Percentiles rank a stretch among this genome's conserved stretches.
Conservation (phyloP, 2,329 filamentous ascomycete genomes). For the Hymenoscyphus albidus region DNA sequence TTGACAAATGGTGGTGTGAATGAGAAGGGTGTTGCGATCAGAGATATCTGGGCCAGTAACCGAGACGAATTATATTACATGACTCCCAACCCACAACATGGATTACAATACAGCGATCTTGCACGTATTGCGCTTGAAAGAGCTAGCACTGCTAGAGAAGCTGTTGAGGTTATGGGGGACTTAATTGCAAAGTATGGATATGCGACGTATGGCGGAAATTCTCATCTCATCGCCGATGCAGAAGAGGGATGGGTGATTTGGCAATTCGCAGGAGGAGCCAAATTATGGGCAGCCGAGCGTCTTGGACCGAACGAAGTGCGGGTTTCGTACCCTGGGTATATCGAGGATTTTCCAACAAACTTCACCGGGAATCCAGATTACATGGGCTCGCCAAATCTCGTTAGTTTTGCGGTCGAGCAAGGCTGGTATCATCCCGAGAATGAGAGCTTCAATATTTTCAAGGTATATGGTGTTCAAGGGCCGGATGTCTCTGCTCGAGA, state of each 20-base stretch:
- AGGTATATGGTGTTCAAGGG: conserved; percentile 2
- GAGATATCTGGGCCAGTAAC: conserved; percentile 1
- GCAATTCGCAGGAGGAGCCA: conserved; percentile 3
- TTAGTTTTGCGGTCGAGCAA: conserved; percentile 1
- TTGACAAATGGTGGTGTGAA: conserved; percentile 5
- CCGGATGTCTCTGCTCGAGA: not conserved
- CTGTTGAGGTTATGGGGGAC: conserved; percentile 2
- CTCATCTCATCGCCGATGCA: conserved; percentile 1
- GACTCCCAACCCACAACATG: conserved; percentile 2
- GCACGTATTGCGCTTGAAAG: conserved; percentile 1
- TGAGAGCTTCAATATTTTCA: conserved; percentile 2
- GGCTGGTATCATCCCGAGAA: conserved; percentile 5
- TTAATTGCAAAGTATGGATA: conserved; percentile 4
- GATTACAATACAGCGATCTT: conserved; percentile 4
- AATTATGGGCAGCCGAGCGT: conserved; percentile 3
- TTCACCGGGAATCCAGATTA: conserved; percentile 4
- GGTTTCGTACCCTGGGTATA: not conserved
- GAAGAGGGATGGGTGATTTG: conserved; percentile 5
- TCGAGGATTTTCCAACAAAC: conserved; percentile 2
- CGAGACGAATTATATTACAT: conserved; percentile 4
- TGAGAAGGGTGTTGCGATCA: conserved; percentile 3
- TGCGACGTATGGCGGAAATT: conserved; percentile 3
- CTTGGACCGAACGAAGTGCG: conserved; percentile 2
- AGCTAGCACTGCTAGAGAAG: conserved; percentile 1
- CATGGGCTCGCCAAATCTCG: conserved; percentile 4